Conservation (phyloP, 2,329 filamentous ascomycete species). For the Pezicula rhizophila region DNA sequence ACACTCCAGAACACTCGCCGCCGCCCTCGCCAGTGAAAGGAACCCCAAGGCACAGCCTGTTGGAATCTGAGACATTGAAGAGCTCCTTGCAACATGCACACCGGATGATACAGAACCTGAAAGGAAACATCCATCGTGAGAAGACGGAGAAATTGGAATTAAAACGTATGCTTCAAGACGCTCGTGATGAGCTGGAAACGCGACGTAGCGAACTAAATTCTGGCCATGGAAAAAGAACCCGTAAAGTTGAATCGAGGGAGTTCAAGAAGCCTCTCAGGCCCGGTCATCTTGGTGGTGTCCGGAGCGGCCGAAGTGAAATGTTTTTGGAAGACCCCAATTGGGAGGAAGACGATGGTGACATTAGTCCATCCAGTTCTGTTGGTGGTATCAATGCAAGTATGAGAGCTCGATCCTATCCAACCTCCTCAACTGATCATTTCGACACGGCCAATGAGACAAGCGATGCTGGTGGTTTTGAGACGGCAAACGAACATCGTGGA, state of each 20-base stretch:
- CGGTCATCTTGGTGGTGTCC: slow-evolving; percentile 66
- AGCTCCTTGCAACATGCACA: slow-evolving; percentile 92
- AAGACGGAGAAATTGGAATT: slow-evolving; percentile 98
- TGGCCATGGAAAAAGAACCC: slow-evolving; percentile 51
- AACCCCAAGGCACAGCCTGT: slow-evolving; percentile 80
- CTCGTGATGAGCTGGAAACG: slow-evolving; percentile 81
- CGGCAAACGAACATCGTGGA: slow-evolving; percentile 65
- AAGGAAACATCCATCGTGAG: slow-evolving; percentile 91
- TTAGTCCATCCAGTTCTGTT: slow-evolving; percentile 44
- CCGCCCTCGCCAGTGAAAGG: slow-evolving; percentile 86
- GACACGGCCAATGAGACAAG: slow-evolving; percentile 76
- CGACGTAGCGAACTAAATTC: slow-evolving; percentile 44
- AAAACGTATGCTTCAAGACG: slow-evolving; percentile 89
- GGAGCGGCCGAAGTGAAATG: slow-evolving; percentile 72
- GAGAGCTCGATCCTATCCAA: slow-evolving; percentile 18
- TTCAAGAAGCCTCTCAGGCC: slow-evolving; percentile 76
- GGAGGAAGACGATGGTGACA: slow-evolving; percentile 66
- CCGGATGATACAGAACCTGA: slow-evolving; percentile 91
- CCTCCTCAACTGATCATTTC: slow-evolving; percentile 61
- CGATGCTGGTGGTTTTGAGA: slow-evolving; percentile 57
- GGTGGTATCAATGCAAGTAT: slow-evolving; percentile 18
- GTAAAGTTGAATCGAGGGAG: slow-evolving; percentile 57
- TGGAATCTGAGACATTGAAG: slow-evolving; percentile 95
- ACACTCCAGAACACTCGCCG: slow-evolving; percentile 83
- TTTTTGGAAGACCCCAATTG: slow-evolving; percentile 76